A percentile compares a stretch with the other conserved stretches of the same genome.
Conservation (phyloP, 768 basidiomycete genomes). For the Serendipita sp. region DNA sequence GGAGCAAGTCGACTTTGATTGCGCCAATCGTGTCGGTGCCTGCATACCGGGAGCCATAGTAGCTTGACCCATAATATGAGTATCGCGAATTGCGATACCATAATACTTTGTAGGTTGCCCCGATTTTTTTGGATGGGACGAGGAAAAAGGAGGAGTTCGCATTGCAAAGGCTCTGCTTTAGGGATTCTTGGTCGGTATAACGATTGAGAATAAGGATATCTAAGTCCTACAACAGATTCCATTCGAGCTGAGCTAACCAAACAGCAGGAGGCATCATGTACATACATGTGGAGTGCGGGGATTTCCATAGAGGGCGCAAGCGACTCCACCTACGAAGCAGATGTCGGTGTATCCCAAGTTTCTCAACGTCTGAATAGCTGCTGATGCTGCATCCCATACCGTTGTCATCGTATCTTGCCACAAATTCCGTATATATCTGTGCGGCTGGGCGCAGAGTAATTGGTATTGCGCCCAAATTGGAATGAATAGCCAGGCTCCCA, state of each 20-base stretch:
- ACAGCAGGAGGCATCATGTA: too few species aligned
- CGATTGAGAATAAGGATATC: constrained; percentile 30
- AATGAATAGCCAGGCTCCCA: too few species aligned
- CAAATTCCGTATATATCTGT: too few species aligned
- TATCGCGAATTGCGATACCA: constrained; percentile 22
- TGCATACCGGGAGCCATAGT: constrained; percentile 15
- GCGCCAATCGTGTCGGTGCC: neutral
- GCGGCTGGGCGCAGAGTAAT: constrained; percentile 12
- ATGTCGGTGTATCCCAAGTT: neutral
- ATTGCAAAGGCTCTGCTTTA: constrained; percentile 26
- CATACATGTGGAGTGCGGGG: constrained; percentile 9
- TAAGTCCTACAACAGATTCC: constrained; percentile 25
- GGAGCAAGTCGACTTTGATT: constrained; percentile 28
- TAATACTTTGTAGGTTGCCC: constrained; percentile 28
- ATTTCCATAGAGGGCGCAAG: constrained; percentile 10
- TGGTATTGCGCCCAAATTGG: too few species aligned
- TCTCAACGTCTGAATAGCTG: neutral
- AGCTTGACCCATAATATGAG: constrained; percentile 10
- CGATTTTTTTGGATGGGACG: constrained; percentile 23
- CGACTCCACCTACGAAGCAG: constrained; percentile 12
- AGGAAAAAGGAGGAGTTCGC: constrained; percentile 24
- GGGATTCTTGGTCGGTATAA: constrained; percentile 21
- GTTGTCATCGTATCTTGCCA: neutral
- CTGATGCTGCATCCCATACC: neutral
- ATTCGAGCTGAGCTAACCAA: neutral